Conservation (phyloP, 2,329 filamentous ascomycete genomes). For the Plectosphaerella plurivora region DNA sequence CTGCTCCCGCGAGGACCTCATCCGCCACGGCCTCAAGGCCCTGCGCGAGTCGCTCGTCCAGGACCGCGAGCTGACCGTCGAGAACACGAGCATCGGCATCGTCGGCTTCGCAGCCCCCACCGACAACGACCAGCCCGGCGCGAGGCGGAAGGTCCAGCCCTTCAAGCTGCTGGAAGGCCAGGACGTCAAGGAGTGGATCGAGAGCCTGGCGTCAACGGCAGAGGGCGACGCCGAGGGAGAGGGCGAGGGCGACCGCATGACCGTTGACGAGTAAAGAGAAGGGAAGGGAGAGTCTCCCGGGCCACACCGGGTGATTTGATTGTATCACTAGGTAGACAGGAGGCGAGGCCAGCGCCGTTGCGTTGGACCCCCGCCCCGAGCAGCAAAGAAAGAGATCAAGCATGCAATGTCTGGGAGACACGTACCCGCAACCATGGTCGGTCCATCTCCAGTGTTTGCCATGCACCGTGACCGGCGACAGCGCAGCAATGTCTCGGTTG, state of each 20-base stretch:
- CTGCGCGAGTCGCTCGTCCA: constrained; percentile 94
- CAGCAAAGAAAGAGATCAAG: no score
- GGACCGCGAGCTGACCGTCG: constrained; percentile 95
- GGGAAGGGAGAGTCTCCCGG: neutral
- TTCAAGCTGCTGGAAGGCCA: constrained; percentile 91
- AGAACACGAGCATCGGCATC: constrained; percentile 91
- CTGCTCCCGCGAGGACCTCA: constrained; percentile 76
- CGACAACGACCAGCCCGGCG: constrained; percentile 34
- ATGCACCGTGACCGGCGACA: no score
- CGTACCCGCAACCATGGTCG: no score
- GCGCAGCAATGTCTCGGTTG: no score
- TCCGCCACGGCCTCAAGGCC: constrained; percentile 84
- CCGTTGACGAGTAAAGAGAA: constrained; percentile 22
- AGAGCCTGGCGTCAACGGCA: constrained; percentile 48
- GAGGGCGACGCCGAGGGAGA: constrained; percentile 43
- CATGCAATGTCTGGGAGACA: no score
- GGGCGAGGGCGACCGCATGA: constrained; percentile 26
- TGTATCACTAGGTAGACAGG: neutral
- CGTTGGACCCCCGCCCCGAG: no score
- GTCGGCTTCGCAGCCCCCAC: constrained; percentile 52
- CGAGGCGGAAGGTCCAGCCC: constrained; percentile 57
- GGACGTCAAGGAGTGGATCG: constrained; percentile 81
- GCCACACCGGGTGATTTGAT: neutral
- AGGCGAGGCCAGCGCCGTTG: neutral
- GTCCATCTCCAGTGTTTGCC: no score